phyloP scores from a whole-genome alignment of 306 rosid species.

The Citrullus amarus region DNA sequence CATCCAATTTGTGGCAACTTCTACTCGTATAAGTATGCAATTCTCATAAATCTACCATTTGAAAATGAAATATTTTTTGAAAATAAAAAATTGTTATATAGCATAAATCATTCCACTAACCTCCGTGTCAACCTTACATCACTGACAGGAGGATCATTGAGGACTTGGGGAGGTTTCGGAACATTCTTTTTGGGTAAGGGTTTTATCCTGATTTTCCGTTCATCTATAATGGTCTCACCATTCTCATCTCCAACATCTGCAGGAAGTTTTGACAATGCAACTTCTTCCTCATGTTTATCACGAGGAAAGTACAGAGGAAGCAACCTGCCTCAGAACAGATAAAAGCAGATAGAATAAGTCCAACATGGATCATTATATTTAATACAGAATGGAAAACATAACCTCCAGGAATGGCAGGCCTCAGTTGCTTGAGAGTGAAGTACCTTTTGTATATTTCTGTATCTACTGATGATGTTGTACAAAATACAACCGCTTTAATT shows the following conservation, averaged over 20 bases:
- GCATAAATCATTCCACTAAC: conserved; percentile 28
- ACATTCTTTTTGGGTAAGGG: conserved; percentile 62
- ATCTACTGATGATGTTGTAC: conserved; percentile 68
- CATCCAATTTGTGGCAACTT: not conserved
- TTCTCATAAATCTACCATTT: not conserved
- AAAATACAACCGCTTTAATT: conserved; percentile 78
- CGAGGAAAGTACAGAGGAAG: conserved; percentile 98
- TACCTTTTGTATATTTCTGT: conserved; percentile 95
- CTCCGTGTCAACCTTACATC: conserved; percentile 61
- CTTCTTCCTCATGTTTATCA: conserved; percentile 88
- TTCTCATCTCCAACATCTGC: conserved; percentile 99
- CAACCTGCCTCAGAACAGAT: conserved; percentile 37
- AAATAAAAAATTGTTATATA: not conserved
- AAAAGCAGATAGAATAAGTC: not conserved
- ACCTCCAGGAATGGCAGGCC: not conserved
- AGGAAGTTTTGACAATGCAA: conserved; percentile 81
- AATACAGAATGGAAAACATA: not conserved
- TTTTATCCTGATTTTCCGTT: conserved; percentile 93
- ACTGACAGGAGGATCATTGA: conserved; percentile 61
- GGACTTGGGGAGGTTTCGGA: conserved; percentile 38
- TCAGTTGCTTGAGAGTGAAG: not conserved
- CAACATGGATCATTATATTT: not conserved
- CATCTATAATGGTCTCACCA: conserved; percentile 89
- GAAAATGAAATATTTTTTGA: not conserved
- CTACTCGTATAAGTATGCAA: not conserved